These are phyloP conservation scores for Galium porrigens DNA, from an alignment of 305 asterid genomes.

Conservation along the genomic window DNA sequence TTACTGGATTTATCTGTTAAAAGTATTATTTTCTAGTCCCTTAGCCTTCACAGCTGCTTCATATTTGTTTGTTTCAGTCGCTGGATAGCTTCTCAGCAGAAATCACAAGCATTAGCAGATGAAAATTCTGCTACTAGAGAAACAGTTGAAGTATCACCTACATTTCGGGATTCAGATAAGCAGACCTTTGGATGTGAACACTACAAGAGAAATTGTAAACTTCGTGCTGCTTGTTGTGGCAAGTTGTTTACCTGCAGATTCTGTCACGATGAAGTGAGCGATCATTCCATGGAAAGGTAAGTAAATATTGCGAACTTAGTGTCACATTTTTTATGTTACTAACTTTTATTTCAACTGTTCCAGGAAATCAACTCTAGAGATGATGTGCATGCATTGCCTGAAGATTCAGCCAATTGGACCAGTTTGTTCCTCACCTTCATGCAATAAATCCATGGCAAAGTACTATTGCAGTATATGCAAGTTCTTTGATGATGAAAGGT, in stretches of 20 bases:
- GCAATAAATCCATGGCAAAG: conserved; percentile 39
- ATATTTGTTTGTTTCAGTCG: conserved; percentile 22
- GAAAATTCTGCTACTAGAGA: conserved; percentile 23
- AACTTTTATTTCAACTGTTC: conserved; percentile 9
- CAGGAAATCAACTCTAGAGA: conserved; percentile 36
- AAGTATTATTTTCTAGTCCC: background rate
- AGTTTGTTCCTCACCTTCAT: conserved; percentile 32
- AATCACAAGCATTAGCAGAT: conserved; percentile 30
- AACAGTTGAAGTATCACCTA: conserved; percentile 25
- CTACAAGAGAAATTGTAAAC: conserved; percentile 38
- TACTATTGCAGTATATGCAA: conserved; percentile 36
- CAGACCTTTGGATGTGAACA: conserved; percentile 34
- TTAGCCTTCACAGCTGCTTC: background rate
- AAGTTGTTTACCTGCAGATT: conserved; percentile 35
- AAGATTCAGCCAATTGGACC: conserved; percentile 35
- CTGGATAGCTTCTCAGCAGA: conserved; percentile 46
- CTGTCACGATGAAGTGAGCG: conserved; percentile 46
- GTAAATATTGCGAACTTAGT: background rate
- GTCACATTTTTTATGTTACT: conserved; percentile 3
- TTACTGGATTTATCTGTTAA: background rate
- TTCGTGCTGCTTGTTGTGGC: conserved; percentile 41
- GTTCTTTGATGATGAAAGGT: conserved; percentile 43
- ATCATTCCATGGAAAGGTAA: conserved; percentile 41
- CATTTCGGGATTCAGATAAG: conserved; percentile 29
- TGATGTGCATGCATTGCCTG: conserved; percentile 39